Evolutionary conservation across 108 stramenopile species (phyloP).

Genomic region (Cafeteria roenbergensis): DNA sequence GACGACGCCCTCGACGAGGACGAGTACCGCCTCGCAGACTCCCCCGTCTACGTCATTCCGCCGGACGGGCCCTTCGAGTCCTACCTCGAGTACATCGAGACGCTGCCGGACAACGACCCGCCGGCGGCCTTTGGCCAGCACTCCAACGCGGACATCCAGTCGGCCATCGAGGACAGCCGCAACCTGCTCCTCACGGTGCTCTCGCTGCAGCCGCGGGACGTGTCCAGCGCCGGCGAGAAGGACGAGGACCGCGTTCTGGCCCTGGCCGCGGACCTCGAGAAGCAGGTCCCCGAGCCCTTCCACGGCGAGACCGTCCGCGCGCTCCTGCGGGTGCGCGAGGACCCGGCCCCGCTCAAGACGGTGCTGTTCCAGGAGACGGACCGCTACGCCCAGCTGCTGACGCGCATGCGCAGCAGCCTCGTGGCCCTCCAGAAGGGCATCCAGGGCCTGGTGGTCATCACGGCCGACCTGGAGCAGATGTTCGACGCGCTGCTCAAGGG

Average conservation of each 20-base stretch:
- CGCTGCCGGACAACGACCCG: constrained; percentile 36
- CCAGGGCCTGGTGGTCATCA: constrained; percentile 42
- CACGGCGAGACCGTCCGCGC: constrained; percentile 18
- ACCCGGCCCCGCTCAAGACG: constrained; percentile 54
- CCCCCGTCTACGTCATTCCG: constrained; percentile 35
- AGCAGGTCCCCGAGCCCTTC: constrained; percentile 35
- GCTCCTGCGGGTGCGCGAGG: constrained; percentile 25
- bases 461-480: constrained; percentile 46
- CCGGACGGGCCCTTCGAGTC: constrained; percentile 34
- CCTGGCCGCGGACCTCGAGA: constrained; percentile 25
- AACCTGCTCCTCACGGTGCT: constrained; percentile 34
- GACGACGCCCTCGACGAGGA: constrained; percentile 30
- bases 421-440: constrained; percentile 34
- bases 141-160: constrained; percentile 48
- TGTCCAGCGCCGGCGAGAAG: constrained; percentile 28
- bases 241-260: constrained; percentile 29
- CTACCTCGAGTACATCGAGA: constrained; percentile 40
- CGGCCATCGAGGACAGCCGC: constrained; percentile 41
- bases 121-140: constrained; percentile 56
- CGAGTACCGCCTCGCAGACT: constrained; percentile 19
- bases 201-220: constrained; percentile 30
- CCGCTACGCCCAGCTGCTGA: constrained; percentile 45
- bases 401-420: constrained; percentile 18
- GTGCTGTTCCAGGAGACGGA: constrained; percentile 48
- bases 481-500: constrained; percentile 39